phyloP scores from a whole-genome alignment of 2,329 filamentous ascomycete genomes.

The Pseudogymnoascus sp. region DNA sequence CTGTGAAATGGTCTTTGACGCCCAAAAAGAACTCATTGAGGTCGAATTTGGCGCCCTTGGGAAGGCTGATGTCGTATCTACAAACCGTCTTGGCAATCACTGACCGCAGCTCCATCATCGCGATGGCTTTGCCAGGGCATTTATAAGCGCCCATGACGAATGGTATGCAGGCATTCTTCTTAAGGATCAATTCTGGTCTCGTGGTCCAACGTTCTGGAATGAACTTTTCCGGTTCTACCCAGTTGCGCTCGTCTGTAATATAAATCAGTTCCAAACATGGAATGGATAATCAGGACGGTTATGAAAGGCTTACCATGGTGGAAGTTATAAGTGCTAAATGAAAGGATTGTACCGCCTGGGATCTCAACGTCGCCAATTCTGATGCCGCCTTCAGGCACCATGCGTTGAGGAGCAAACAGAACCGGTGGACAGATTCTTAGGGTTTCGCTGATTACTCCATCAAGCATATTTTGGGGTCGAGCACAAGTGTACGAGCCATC shows the following conservation, averaged over 20 bases:
- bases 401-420: conserved; percentile 21
- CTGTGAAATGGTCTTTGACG: conserved; percentile 13
- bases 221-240: conserved; percentile 19
- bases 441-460: conserved; percentile 17
- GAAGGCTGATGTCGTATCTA: conserved; percentile 19
- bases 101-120: conserved; percentile 26
- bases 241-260: conserved; percentile 12
- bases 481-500: conserved; percentile 11
- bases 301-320: conserved; percentile 12
- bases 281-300: not conserved
- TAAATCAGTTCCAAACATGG: not conserved
- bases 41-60: conserved; percentile 12
- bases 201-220: conserved; percentile 27
- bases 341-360: conserved; percentile 12
- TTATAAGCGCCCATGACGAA: conserved; percentile 20
- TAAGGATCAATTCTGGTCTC: conserved; percentile 15
- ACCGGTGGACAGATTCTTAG: conserved; percentile 15
- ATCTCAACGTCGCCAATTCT: conserved; percentile 12
- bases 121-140: conserved; percentile 27
- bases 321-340: conserved; percentile 11
- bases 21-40: conserved; percentile 11
- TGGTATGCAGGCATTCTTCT: conserved; percentile 24
- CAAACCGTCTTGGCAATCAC: conserved; percentile 18
- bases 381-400: conserved; percentile 29
- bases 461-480: conserved; percentile 12